Evolutionary conservation across 495 filamentous ascomycete genomes (phyloP).

Genomic region (Daldinia grandis): DNA sequence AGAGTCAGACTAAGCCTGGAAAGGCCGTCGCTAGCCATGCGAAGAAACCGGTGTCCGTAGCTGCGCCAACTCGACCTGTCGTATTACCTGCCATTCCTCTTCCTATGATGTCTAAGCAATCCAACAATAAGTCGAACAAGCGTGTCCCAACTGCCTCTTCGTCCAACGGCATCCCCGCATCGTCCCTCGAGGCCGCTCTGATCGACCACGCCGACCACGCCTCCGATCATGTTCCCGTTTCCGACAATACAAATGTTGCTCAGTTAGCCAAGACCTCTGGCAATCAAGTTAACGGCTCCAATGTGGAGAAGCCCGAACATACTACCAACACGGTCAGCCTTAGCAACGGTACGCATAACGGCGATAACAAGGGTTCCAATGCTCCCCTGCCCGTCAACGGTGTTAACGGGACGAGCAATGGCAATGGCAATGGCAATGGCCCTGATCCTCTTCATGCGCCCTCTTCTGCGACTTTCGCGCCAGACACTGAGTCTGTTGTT

Average conservation of each 20-base stretch:
- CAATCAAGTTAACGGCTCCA: constrained; percentile 39
- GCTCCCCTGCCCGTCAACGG: background rate
- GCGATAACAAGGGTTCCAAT: background rate
- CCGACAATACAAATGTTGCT: constrained; percentile 19
- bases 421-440: background rate
- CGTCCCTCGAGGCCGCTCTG: constrained; percentile 47
- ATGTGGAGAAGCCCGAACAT: constrained; percentile 38
- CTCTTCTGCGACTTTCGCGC: constrained; percentile 2
- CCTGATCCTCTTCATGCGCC: background rate
- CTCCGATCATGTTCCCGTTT: constrained; percentile 12
- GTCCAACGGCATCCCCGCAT: constrained; percentile 45
- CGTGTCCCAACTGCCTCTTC: constrained; percentile 21
- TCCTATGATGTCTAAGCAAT: constrained; percentile 48
- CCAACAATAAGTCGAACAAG: constrained; percentile 18
- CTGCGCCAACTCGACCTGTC: constrained; percentile 37
- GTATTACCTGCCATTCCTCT: constrained; percentile 53
- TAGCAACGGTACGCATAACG: constrained; percentile 7
- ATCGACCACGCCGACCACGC: constrained; percentile 24
- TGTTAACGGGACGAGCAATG: constrained; percentile 6
- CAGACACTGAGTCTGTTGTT: constrained; percentile 1
- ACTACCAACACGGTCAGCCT: constrained; percentile 14
- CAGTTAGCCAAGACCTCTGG: constrained; percentile 37
- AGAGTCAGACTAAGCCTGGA: constrained; percentile 37
- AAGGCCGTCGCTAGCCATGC: constrained; percentile 36
- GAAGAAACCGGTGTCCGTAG: constrained; percentile 33